Conservation (phyloP, 805 yeast genomes). For the Komagataella kurtzmanii region DNA sequence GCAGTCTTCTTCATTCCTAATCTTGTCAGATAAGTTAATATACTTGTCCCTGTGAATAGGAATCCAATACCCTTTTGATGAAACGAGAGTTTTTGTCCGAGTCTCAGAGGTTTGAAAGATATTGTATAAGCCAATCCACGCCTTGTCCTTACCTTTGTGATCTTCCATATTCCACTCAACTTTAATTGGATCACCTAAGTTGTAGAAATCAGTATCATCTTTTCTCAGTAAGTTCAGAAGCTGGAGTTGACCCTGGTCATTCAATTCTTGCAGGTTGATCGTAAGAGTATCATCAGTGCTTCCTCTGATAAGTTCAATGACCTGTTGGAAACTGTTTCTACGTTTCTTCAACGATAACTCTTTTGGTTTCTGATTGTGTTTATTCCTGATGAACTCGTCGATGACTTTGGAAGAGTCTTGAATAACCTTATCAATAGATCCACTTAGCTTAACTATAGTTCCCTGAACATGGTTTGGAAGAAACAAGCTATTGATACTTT, state of each 20-base stretch:
- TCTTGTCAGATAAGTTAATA: neutral
- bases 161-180: conserved; percentile 43
- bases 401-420: conserved; percentile 26
- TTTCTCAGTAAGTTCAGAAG: neutral
- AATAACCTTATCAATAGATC: conserved; percentile 24
- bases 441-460: conserved; percentile 10
- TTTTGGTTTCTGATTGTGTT: neutral
- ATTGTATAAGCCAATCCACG: conserved; percentile 72
- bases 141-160: conserved; percentile 24
- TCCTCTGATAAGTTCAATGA: neutral
- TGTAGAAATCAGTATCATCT: conserved; percentile 12
- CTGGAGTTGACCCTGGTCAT: neutral
- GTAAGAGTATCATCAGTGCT: conserved; percentile 1
- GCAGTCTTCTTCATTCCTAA: neutral
- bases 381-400: conserved; percentile 27
- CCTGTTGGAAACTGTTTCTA: neutral
- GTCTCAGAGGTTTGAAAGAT: conserved; percentile 45
- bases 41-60: conserved; percentile 15
- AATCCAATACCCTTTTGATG: conserved; percentile 58
- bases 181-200: conserved; percentile 38
- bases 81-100: conserved; percentile 38
- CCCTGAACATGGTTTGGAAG: conserved; percentile 8
- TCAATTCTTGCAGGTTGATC: neutral
- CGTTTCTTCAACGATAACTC: neutral
- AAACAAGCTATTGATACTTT: conserved; percentile 15